Evolutionary conservation across 805 yeast species (phyloP).

Genomic region (Pichia insulana): DNA sequence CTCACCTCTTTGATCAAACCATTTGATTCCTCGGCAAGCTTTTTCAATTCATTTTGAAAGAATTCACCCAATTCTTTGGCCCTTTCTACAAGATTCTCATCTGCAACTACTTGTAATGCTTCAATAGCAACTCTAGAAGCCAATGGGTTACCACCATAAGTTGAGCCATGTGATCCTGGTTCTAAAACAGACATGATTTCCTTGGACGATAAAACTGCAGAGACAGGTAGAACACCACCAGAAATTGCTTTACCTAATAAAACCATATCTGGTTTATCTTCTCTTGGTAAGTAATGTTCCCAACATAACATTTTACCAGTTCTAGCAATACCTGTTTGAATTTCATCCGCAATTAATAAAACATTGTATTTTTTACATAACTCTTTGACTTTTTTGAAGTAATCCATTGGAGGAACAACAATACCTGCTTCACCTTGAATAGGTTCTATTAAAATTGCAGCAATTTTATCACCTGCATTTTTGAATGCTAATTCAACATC

Average conservation of each 20-base stretch:
- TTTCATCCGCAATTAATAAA: conserved; percentile 88
- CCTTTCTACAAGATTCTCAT: conserved; percentile 78
- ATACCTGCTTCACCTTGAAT: conserved; percentile 99
- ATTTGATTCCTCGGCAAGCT: conserved; percentile 38
- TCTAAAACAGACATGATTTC: conserved; percentile 84
- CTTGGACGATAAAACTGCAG: conserved; percentile 82
- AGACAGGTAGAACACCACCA: conserved; percentile 90
- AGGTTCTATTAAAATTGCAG: conserved; percentile 89
- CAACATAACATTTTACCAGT: conserved; percentile 90
- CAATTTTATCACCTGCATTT: conserved; percentile 79
- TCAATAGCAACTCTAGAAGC: conserved; percentile 91
- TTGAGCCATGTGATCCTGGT: conserved; percentile 96
- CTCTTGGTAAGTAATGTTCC: conserved; percentile 48
- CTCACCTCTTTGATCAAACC: conserved; percentile 56
- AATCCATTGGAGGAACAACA: conserved; percentile 82
- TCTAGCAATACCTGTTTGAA: conserved; percentile 96
- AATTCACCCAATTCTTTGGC: conserved; percentile 62
- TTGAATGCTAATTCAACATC: conserved; percentile 78
- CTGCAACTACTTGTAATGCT: conserved; percentile 81
- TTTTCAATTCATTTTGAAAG: conserved; percentile 50
- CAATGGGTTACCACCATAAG: conserved; percentile 96
- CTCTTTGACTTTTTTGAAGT: conserved; percentile 61
- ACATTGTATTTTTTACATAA: conserved; percentile 80
- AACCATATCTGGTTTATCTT: conserved; percentile 81
- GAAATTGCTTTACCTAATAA: conserved; percentile 90